Percentiles rank a stretch among this genome's conserved stretches.
These are phyloP conservation scores for Dactylellina haptotyla DNA, from an alignment of 2,329 filamentous ascomycete species.

Conservation along the genomic window DNA sequence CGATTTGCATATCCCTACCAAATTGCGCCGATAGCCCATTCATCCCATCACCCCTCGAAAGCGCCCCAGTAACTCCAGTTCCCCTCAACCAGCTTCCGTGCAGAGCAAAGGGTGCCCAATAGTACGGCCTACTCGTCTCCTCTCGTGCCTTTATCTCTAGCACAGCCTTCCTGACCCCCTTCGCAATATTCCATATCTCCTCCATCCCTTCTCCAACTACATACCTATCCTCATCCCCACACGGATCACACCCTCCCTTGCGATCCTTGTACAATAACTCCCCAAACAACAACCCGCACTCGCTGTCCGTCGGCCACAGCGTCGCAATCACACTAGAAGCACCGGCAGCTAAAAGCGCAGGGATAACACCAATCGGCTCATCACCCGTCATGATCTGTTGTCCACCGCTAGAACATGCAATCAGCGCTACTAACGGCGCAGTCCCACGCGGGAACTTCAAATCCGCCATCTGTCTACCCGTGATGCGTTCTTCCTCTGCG, in stretches of 20 bases:
- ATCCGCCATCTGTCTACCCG: conserved; percentile 20
- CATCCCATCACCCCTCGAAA: conserved; percentile 28
- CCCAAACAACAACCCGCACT: conserved; percentile 24
- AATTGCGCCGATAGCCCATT: conserved; percentile 34
- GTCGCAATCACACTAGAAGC: conserved; percentile 44
- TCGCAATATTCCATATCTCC: conserved; percentile 36
- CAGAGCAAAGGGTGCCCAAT: conserved; percentile 42
- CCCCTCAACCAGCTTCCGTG: conserved; percentile 45
- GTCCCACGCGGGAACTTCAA: conserved; percentile 27
- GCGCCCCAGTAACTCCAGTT: background rate
- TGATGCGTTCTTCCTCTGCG: conserved; percentile 14
- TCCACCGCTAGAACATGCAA: conserved; percentile 24
- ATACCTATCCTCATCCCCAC: background rate
- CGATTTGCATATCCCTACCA: conserved; percentile 24
- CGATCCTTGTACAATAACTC: conserved; percentile 34
- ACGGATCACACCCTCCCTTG: background rate
- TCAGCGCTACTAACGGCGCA: conserved; percentile 35
- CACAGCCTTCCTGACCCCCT: conserved; percentile 5
- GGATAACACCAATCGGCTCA: conserved; percentile 37
- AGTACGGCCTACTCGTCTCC: conserved; percentile 42
- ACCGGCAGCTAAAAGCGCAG: conserved; percentile 34
- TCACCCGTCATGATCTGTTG: conserved; percentile 38
- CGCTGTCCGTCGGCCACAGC: conserved; percentile 44
- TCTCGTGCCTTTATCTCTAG: conserved; percentile 27
- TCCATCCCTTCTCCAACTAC: background rate